phyloP scores from a whole-genome alignment of 2,329 filamentous ascomycete species.

The Diaporthe citrichinensis region DNA sequence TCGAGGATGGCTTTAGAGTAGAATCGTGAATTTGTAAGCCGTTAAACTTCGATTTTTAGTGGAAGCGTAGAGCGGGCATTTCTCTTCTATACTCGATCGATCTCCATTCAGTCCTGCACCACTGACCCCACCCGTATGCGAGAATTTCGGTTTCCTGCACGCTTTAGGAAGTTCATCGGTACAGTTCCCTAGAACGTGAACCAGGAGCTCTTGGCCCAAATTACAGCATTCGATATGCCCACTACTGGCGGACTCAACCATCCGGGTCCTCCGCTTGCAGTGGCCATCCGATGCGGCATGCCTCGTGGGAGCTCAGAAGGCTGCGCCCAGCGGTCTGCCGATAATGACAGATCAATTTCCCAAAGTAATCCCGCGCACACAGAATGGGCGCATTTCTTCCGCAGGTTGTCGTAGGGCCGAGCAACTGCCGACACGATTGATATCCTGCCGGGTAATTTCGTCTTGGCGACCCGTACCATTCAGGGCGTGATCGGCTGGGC shows the following conservation, averaged over 20 bases:
- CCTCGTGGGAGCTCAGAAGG: rapidly evolving
- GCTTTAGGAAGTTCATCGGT: not conserved
- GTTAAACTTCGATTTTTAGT: rapidly evolving
- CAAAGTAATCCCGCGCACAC: not conserved
- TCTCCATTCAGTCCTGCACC: not conserved
- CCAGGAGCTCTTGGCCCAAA: not conserved
- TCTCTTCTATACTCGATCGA: not conserved
- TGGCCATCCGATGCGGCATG: not conserved
- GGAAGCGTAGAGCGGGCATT: rapidly evolving
- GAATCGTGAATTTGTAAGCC: rapidly evolving
- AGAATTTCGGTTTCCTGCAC: not conserved
- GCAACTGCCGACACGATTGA: not conserved
- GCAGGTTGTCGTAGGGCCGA: not conserved
- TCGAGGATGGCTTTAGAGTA: not conserved
- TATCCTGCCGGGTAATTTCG: not conserved
- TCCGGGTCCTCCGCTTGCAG: rapidly evolving
- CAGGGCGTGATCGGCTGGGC: too few relatives aligned
- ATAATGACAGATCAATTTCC: not conserved
- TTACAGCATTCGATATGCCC: not conserved
- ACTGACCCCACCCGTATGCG: not conserved
- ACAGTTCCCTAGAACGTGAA: not conserved
- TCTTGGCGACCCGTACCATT: not conserved
- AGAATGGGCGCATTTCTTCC: too few relatives aligned
- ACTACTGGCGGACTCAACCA: not conserved
- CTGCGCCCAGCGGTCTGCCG: not conserved